Evolutionary conservation across 805 yeast species (phyloP), one percentile per base, ranked within the genome.

Genomic region (Barnettozyma pratensis): DNA sequence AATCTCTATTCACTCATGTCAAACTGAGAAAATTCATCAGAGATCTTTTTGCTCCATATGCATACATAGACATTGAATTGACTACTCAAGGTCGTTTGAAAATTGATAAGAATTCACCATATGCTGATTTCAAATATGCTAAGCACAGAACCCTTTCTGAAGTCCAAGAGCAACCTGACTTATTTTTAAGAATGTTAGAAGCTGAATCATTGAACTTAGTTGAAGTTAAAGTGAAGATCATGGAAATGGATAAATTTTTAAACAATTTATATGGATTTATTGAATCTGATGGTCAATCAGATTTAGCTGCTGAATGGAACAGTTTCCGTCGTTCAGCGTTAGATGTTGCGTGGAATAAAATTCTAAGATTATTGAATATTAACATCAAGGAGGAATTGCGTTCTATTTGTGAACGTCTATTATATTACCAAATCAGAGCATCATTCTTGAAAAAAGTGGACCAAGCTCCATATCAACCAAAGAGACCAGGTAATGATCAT

Each of bases 401-500:
- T 47, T 77, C 85, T 49, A 83, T 77, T 48, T 86, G 96, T 69
- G 87, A 87, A 63, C 76, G 86, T 48, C 63, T 80, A 39, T 73
- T 94, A 41, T 82, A 82, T 44, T 76, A 73, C 49, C 83, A 83
- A 50, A 80, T 92, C 35, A 83, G 98, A 56, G 75, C 77, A 39
- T 72, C 77, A 30, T 85, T 92, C 60, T 71, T 80, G 63, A 74
- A 77, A 26, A 85, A 83, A 59, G 74, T 94, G 35, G 94, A 92
- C 64, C 98, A 91, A 70, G 96, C 98, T 2, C 97, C 99, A 32
- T 91, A 72, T 66, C 82, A 86, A 56, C 96, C 98, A 6, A 75
- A 78, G 41, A 49, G 52, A 43, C 49, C 48, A n/a, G 85, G 87
- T 5, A 84, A 76, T 55, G 87, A 80, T 40, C 19, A 35, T 12